Conservation (phyloP, 768 basidiomycete species). For the Butyriboletus loyo region DNA sequence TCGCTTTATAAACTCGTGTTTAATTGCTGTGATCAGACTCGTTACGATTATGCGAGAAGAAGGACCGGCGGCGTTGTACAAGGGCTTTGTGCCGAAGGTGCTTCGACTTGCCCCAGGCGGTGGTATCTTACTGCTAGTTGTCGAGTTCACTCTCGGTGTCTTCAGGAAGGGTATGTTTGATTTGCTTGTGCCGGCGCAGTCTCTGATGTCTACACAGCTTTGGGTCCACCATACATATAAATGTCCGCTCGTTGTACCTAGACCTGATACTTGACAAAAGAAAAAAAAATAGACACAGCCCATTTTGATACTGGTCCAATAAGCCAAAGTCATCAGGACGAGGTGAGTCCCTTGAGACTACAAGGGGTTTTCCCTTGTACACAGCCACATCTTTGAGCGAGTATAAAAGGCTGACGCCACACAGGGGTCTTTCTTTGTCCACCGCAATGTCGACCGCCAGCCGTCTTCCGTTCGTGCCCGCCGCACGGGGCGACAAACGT, state of each 20-base stretch:
- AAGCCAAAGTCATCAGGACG: neutral
- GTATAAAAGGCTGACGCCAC: constrained; percentile 15
- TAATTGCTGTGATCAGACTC: constrained; percentile 38
- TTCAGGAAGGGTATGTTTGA: constrained; percentile 62
- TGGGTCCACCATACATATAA: constrained; percentile 35
- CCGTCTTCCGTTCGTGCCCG: constrained; percentile 25
- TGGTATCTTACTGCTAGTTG: constrained; percentile 90
- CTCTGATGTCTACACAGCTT: constrained; percentile 16
- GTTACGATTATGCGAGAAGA: constrained; percentile 83
- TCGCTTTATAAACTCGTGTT: neutral
- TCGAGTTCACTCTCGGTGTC: constrained; percentile 76
- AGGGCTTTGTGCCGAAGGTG: constrained; percentile 95
- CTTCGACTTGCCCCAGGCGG: constrained; percentile 94
- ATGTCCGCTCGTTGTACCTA: neutral
- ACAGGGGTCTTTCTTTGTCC: constrained; percentile 20
- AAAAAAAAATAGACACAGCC: neutral
- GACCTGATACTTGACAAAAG: neutral
- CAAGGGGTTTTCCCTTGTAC: neutral
- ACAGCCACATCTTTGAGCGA: constrained; percentile 12
- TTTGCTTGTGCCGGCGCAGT: neutral
- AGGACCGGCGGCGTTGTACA: constrained; percentile 82
- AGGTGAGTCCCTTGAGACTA: neutral
- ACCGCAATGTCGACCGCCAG: constrained; percentile 25
- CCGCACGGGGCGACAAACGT: constrained; percentile 43
- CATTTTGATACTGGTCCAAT: neutral